Base-by-base conservation (phyloP, 2,329 filamentous ascomycete genomes). In the Hypoxylon sp. region DNA sequence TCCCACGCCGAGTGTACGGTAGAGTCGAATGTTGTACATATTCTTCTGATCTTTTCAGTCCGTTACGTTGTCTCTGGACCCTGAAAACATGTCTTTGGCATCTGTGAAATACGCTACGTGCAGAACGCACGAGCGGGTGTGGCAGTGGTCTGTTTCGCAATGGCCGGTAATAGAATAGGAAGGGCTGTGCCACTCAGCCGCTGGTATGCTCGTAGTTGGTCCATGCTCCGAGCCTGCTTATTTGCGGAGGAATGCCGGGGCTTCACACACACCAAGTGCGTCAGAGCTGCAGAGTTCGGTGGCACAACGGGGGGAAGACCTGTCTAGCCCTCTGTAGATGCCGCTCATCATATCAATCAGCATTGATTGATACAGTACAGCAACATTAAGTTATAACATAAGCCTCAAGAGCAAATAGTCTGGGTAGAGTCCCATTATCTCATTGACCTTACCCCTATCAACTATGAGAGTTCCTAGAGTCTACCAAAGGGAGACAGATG, bases 161-260 rank as follows among this genome's bases (percentile, higher is more conserved):
- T 36, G 49, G 38, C 36, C 33, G 40, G 33, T 32, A 45, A 36
- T 58, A 49, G n/a, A 26, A 26, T 26, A 26, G 52, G 50, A 64
- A 61, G 42, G 46, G 55, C 64, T 64, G 52, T 64, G 64, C 57
- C 64, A 54, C 64, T 58, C 50, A 58, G 52, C 61, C 49, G 53
- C 60, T 49, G 33, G 22, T 16, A 32, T 40, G 26, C 40, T n/a
- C 36, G 36, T n/a, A 60, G 11, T 18, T 60, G 38, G 42, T 28
- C 64, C 60, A 44, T 55, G 53, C 63, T 46, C 36, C 6, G 33
- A 40, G 22, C 51, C 36, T 44, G 7, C 16, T 28, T 32, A 53
- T 28, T 52, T 51, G 33, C 36, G 44, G 49, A 58, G 48, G 49
- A 38, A 49, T 58, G 58, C 58, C 26, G 52, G 56, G 56, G 46